Base-by-base conservation (phyloP, 2,329 filamentous ascomycete genomes). In the Westerdykella ornata region DNA sequence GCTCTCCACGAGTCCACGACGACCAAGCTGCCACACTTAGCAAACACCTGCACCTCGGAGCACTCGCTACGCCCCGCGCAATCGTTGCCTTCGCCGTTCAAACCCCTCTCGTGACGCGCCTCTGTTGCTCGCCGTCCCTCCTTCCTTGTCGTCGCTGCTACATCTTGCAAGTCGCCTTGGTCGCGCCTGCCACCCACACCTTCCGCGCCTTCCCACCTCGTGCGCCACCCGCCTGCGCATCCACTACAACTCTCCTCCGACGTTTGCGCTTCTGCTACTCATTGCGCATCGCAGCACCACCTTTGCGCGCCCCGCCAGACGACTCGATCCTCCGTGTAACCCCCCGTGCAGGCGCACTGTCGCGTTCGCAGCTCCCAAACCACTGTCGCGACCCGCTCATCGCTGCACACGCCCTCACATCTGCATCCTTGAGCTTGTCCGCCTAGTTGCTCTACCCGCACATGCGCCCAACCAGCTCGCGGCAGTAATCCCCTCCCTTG, bases 291-390 rank as follows among this genome's bases (percentile, higher is more conserved):
- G 42, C 49, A 43, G 43, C 46, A 46, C 35, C 35, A 39, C 45
- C 33, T 30, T 47, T 47, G 53, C 52, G 53, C 56, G 39, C 46
- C 38, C 47, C 49, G 50, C 48, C 45, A 44, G 39, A 49, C 44
- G 42, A 41, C 46, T 46, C 42, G 38, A 39, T 29, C 40, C 39
- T 47, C 48, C 44, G 57, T 63, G 59, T 60, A 60, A 62, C 59
- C 42, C 38, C 37, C 45, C 42, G 56, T 56, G 53, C 55, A 52
- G 52, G 52, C 52, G 36, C 54, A 57, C 60, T 54, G 51, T 55
- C 59, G 60, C 58, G 54, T 59, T 60, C 51, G 59, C 60, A 60
- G 51, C 46, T 52, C 47, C 53, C 57, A 55, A 57, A 56, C 59
- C 44, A 45, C 59, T 59, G 57, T 44, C 52, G 41, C 45, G 43